Conservation (phyloP, 2,329 filamentous ascomycete genomes). For the Pseudogymnoascus sp. region DNA sequence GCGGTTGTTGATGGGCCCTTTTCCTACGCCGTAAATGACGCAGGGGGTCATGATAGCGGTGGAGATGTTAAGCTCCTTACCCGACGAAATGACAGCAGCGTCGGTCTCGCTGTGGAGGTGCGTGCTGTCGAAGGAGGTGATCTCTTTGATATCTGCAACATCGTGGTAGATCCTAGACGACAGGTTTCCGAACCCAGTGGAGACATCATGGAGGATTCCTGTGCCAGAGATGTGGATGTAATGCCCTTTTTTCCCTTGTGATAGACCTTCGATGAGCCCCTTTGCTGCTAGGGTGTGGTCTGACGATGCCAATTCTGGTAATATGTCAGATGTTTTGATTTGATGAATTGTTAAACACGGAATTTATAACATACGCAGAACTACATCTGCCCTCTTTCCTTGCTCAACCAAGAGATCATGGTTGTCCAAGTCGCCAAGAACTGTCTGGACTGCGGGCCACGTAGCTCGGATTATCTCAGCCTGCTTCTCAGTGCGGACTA, state of each 20-base stretch:
- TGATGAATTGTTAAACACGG: neutral
- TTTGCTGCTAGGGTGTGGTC: constrained; percentile 11
- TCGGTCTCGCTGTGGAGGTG: constrained; percentile 47
- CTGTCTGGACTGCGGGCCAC: constrained; percentile 13
- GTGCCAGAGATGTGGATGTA: constrained; percentile 19
- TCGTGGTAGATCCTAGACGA: constrained; percentile 39
- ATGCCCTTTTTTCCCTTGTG: constrained; percentile 9
- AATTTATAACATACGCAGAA: constrained; percentile 13
- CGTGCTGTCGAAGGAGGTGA: constrained; percentile 37
- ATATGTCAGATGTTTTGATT: neutral
- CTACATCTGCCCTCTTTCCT: constrained; percentile 15
- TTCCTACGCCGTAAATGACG: constrained; percentile 45
- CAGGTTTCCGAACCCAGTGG: constrained; percentile 15
- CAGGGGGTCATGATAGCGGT: constrained; percentile 51
- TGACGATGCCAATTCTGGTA: constrained; percentile 11
- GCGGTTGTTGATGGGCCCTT: constrained; percentile 44
- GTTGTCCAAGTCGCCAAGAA: constrained; percentile 16
- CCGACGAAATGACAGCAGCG: constrained; percentile 38
- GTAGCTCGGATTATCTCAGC: constrained; percentile 11
- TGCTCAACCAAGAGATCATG: constrained; percentile 13
- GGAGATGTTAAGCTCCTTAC: constrained; percentile 33
- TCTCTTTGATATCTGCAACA: constrained; percentile 35
- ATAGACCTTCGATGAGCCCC: constrained; percentile 14
- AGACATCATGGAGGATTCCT: constrained; percentile 9
- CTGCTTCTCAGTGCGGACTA: constrained; percentile 17